These are phyloP conservation scores for Verticillium tricorpus DNA, from an alignment of 2,329 filamentous ascomycete species.

Conservation along the genomic window DNA sequence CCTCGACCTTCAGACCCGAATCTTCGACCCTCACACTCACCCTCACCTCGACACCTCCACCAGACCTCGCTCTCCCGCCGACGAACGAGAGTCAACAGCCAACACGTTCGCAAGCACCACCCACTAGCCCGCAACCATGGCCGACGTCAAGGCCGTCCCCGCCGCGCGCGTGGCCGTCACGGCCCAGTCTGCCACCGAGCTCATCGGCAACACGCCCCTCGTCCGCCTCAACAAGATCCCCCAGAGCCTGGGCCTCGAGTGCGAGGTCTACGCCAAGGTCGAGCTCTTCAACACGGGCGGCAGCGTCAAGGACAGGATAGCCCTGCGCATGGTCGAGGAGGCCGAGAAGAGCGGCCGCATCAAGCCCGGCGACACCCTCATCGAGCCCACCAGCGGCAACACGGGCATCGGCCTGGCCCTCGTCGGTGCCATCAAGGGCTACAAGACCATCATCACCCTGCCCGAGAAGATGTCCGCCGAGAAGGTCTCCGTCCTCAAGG, in stretches of 20 bases:
- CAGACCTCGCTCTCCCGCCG: background rate
- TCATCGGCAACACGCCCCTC: constrained; percentile 95
- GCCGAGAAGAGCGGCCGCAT: constrained; percentile 89
- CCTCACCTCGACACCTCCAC: background rate
- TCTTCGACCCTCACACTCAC: background rate
- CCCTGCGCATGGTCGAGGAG: constrained; percentile 94
- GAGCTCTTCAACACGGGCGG: constrained; percentile 94
- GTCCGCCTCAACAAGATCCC: constrained; percentile 92
- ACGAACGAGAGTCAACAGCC: background rate
- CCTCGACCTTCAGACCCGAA: background rate
- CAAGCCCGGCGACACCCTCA: constrained; percentile 94
- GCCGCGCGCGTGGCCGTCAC: constrained; percentile 22
- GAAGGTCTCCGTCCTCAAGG: constrained; percentile 92
- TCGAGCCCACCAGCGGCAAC: constrained; percentile 97
- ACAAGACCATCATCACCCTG: constrained; percentile 97
- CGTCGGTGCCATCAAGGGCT: constrained; percentile 92
- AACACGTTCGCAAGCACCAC: background rate
- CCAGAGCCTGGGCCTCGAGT: constrained; percentile 82
- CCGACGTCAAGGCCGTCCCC: constrained; percentile 11
- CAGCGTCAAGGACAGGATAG: constrained; percentile 92
- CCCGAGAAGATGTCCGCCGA: constrained; percentile 99
- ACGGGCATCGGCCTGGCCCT: constrained; percentile 95
- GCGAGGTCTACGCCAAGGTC: constrained; percentile 84
- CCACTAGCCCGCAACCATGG: constrained; percentile 5
- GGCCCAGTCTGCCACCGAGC: constrained; percentile 66